A percentile compares a stretch with the other conserved stretches of the same genome.
Evolutionary conservation across 495 filamentous ascomycete species (phyloP).

Genomic region (Penicillium malachiteum): DNA sequence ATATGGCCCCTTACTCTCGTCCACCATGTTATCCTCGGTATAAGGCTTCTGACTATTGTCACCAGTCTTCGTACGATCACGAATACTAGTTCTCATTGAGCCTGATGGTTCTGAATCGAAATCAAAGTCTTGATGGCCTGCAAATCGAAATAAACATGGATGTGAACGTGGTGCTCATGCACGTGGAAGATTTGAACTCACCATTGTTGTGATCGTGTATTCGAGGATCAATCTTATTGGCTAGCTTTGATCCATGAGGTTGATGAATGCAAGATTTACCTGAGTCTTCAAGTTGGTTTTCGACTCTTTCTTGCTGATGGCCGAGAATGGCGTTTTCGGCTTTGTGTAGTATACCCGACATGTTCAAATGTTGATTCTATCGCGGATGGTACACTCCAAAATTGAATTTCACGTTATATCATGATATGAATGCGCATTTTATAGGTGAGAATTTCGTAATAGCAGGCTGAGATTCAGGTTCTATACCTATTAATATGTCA

Average conservation of each 20-base stretch:
- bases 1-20: not conserved
- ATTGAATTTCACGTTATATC: not conserved
- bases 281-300: not conserved
- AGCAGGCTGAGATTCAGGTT: too few relatives aligned
- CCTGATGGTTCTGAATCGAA: not conserved
- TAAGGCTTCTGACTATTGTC: not conserved
- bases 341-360: slow-evolving; percentile 2
- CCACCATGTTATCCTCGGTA: not conserved
- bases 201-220: not conserved
- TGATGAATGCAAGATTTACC: not conserved
- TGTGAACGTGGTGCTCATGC: not conserved
- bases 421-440: not conserved
- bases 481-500: not conserved
- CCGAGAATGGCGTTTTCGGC: not conserved
- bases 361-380: not conserved
- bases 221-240: not conserved
- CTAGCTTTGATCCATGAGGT: not conserved
- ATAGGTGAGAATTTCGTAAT: too few relatives aligned
- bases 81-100: not conserved
- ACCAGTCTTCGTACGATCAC: not conserved
- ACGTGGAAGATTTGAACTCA: not conserved
- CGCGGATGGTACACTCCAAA: not conserved
- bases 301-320: not conserved
- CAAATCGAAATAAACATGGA: not conserved
- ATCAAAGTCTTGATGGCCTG: not conserved